Evolutionary conservation across 2,329 filamentous ascomycete genomes (phyloP), one percentile per base, ranked within the genome.

Genomic region (Grosmannia serpens): DNA sequence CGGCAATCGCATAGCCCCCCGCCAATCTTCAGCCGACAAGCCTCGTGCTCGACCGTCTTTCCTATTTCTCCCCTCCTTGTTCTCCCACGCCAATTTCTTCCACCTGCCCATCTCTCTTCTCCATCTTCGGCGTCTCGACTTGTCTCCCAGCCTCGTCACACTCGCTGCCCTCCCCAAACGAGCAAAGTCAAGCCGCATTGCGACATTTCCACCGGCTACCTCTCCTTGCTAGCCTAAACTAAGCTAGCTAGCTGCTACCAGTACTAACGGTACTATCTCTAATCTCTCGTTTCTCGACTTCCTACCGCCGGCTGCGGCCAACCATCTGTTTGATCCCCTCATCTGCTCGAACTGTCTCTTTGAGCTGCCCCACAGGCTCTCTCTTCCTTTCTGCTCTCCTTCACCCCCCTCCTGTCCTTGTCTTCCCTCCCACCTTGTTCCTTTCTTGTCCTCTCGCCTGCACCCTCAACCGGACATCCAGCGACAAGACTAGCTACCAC

Each of bases 281-380:
- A 47, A 55, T 55, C 38, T 38, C 41, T 47, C 38, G 35, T 55
- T 55, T 55, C 53, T 55, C 38, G 38, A 55, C 53, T 55, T 55
- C 29, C 29, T n/a, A 53, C 38, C 53, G 26, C 35, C 38, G 22
- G 33, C 33, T 41, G 22, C 24, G 22, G 22, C 35, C 53, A 53
- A 33, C 24, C 51, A 13, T 22, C 29, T 53, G n/a, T 13, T 20
- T 11, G 35, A 54, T 29, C 31, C 26, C 35, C 33, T 54, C 52
- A 26, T 35, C 31, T 35, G 10, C 41, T 55, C 31, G 51, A 53
- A 24, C 51, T 47, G 15, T n/a, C 29, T 38, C 53, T 33, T 15
- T 29, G 11, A 26, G 31, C 26, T 11, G 53, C 33, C 53, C 53
- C 53, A 54, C 53, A 54, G 53, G 3, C 51, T 54, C 31, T 26